Evolutionary conservation across 352 stramenopile species (phyloP).

Genomic region (Phytophthora megakarya): DNA sequence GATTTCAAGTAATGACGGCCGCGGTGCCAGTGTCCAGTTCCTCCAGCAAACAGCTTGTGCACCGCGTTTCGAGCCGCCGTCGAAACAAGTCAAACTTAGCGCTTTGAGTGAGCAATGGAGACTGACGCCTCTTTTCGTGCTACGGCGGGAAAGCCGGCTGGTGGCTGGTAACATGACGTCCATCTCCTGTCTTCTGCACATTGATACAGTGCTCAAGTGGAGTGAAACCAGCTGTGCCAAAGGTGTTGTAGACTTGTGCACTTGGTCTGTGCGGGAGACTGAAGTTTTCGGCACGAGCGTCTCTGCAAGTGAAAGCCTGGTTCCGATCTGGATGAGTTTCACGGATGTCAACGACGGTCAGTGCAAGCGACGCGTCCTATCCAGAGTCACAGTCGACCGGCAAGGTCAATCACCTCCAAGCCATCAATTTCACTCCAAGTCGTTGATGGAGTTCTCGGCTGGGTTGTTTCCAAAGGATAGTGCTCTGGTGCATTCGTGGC

Average conservation of each 20-base stretch:
- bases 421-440: conserved; percentile 14
- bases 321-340: conserved; percentile 22
- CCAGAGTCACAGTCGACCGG: not conserved
- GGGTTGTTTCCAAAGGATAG: conserved; percentile 10
- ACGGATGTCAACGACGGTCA: conserved; percentile 11
- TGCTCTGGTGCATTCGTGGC: not conserved
- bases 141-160: conserved; percentile 29
- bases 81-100: conserved; percentile 10
- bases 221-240: conserved; percentile 28
- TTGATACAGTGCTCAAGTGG: conserved; percentile 10
- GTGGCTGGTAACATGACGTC: conserved; percentile 33
- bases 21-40: conserved; percentile 34
- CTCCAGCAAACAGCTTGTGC: conserved; percentile 30
- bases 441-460: conserved; percentile 9
- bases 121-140: conserved; percentile 33
- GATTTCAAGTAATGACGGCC: conserved; percentile 15
- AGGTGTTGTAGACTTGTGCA: conserved; percentile 20
- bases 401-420: not conserved
- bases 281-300: conserved; percentile 11
- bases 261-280: conserved; percentile 11
- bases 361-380: conserved; percentile 18
- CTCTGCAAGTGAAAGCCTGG: conserved; percentile 20
- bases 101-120: conserved; percentile 22
- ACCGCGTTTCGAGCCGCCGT: not conserved
- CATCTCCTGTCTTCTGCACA: conserved; percentile 28